Evolutionary conservation across 2,329 filamentous ascomycete species (phyloP).

Genomic region (Aspergillus neotritici): DNA sequence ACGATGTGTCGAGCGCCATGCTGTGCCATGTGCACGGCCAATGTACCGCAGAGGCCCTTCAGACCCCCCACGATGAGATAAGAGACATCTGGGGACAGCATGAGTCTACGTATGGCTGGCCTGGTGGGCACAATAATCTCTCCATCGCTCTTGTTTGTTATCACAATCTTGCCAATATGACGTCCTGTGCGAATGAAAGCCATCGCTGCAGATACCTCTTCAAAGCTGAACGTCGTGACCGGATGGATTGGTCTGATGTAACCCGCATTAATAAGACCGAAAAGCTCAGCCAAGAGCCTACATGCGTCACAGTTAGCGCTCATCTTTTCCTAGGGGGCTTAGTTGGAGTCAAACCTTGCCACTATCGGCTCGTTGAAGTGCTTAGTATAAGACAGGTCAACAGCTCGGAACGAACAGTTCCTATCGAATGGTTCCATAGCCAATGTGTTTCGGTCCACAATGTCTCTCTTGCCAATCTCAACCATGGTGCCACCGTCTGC

Average conservation of each 20-base stretch:
- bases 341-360: no score
- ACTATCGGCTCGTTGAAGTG: no score
- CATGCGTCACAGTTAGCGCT: not conserved
- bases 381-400: constrained; percentile 9
- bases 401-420: constrained; percentile 9
- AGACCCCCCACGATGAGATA: constrained; percentile 19
- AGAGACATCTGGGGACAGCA: not conserved
- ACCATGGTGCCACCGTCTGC: constrained; percentile 21
- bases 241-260: constrained; percentile 5
- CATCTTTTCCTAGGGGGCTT: no score
- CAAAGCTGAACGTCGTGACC: constrained; percentile 2
- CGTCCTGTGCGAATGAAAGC: constrained; percentile 28
- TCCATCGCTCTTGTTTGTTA: constrained; percentile 13
- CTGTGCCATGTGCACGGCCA: constrained; percentile 8
- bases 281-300: not conserved
- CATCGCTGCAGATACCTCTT: constrained; percentile 20
- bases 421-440: constrained; percentile 11
- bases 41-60: constrained; percentile 12
- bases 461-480: constrained; percentile 20
- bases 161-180: constrained; percentile 39
- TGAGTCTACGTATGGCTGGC: not conserved
- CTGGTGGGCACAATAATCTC: not conserved
- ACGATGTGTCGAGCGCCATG: constrained; percentile 13
- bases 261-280: constrained; percentile 1
- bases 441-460: constrained; percentile 7